Evolutionary conservation across 1,139 yeast species (phyloP).

Genomic region (Scheffersomyces titani): DNA sequence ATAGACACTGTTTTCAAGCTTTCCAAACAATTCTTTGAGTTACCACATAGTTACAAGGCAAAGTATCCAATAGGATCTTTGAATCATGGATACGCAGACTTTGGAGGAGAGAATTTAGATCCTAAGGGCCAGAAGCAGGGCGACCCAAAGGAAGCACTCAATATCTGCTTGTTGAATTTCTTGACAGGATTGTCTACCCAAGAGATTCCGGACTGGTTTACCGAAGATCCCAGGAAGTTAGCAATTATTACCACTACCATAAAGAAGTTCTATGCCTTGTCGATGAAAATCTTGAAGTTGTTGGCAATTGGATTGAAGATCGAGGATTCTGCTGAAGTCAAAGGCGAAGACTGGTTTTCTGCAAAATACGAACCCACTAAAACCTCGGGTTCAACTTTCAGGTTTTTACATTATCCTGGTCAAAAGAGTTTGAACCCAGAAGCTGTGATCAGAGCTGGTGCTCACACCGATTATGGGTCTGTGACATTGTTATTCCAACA

Average conservation of each 20-base stretch:
- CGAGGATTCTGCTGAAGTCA: slow-evolving; percentile 36
- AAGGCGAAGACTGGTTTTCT: slow-evolving; percentile 58
- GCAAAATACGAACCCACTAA: slow-evolving; percentile 52
- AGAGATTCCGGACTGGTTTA: slow-evolving; percentile 47
- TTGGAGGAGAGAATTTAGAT: slow-evolving; percentile 60
- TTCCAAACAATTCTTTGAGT: slow-evolving; percentile 57
- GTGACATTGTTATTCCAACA: slow-evolving; percentile 71
- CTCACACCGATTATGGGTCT: slow-evolving; percentile 83
- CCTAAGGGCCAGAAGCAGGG: slow-evolving; percentile 52
- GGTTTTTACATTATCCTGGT: slow-evolving; percentile 73
- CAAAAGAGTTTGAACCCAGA: slow-evolving; percentile 52
- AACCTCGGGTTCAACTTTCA: slow-evolving; percentile 60
- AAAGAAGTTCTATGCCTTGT: slow-evolving; percentile 44
- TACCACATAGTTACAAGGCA: slow-evolving; percentile 51
- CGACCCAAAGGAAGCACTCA: slow-evolving; percentile 65
- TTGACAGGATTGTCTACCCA: slow-evolving; percentile 34
- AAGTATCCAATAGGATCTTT: slow-evolving; percentile 47
- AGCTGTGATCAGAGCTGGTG: slow-evolving; percentile 73
- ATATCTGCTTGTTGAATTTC: slow-evolving; percentile 44
- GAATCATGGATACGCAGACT: slow-evolving; percentile 65
- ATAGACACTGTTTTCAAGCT: slow-evolving; percentile 55
- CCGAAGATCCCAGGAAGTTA: slow-evolving; percentile 29
- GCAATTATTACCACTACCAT: slow-evolving; percentile 32
- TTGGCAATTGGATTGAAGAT: slow-evolving; percentile 63
- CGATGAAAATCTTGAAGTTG: slow-evolving; percentile 44